Base-by-base conservation (phyloP, 345 rosid genomes). In the Eucalyptus pauciflora region DNA sequence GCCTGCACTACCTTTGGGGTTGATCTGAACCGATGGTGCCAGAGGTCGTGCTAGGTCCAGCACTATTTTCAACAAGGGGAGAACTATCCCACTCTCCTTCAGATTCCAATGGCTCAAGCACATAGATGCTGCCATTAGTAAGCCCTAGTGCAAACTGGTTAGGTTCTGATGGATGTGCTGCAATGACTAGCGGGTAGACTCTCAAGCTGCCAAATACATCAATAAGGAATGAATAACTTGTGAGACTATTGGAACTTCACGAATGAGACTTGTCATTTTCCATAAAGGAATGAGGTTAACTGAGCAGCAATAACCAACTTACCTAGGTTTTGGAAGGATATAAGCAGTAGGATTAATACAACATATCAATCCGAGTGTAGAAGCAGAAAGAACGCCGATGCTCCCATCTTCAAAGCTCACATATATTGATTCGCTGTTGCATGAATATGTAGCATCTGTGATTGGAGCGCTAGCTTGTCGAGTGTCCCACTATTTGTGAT, bases 361-460 rank as follows among this genome's bases (percentile, higher is more conserved):
- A 92, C 98, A 97, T 93, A 96, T 95, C 90, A 95, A 88, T 91
- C 94, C 89, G 50, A 97, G 95, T 22, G 95, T 87, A 69, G 94
- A 87, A 86, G 96, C 93, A 45, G 94, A 89, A 31, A 95, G 96
- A 90, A 97, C 94, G 88, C 93, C 93, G 4, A 97, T 91, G 37
- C 94, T 93, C 79, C 95, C 98, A 71, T 97, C 96, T 92, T 95
- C 94, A 88, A 96, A 97, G 93, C 97, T 93, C 86, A 94, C 97
- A 89, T 93, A 96, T 89, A 97, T 95, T 14, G 94, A 93, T 89
- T 94, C 95, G 92, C 99, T 91, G 86, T 97, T 96, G 86, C 98
- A 97, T 37, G 99, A 97, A 91, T 94, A 95, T 50, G 98, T 93
- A 43, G 96, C 99, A 90, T 95, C 95, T 10, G 97, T 95, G 91